Base-by-base conservation (phyloP, 768 basidiomycete species). In the Amanita pallidorosea region DNA sequence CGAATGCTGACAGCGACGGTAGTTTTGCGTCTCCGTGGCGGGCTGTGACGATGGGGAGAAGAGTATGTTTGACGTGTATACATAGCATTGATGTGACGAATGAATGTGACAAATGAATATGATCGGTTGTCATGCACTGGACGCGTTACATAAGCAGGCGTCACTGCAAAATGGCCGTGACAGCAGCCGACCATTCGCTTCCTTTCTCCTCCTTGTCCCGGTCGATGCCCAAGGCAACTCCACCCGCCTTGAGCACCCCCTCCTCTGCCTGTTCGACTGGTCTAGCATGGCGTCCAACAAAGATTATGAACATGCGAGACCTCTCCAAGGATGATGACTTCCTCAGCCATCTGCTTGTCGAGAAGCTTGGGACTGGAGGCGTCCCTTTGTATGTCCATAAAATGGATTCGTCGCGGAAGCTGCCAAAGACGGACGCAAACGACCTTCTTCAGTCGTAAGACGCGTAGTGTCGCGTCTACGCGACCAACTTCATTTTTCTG, bases 241-340 rank as follows among this genome's bases (percentile, higher is more conserved):
- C 55, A 54, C 70, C 68, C 67, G 59, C 65, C 34, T 60, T 62
- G 49, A 60, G 61, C 53, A 55, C 62, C 23, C 54, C 65, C 45
- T 53, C 59, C 18, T 51, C 59, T 45, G 37, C 51, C 42, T 51
- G 53, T 4, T 55, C 65, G 15, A 57, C 67, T 27, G 53, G 56
- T 6, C 59, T 82, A 52, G 58, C 68, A 68, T 90, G 88, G 88
- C 80, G 84, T 38, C 82, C 82, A 17, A 90, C 87, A 45, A 89
- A 86, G 73, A 83, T 87, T 58, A 91, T 91, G 88, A 87, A 88
- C 70, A 85, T 88, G 76, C 78, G 79, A 67, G 89, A 92, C 78
- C 78, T 92, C 54, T 86, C 88, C 60, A 82, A 80, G 66, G 89
- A 92, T 69, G 89, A 92, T 65, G 89, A 92, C 68, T 91, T 90